Conservation (phyloP, 352 stramenopile genomes). For the Saprolegnia diclina region DNA sequence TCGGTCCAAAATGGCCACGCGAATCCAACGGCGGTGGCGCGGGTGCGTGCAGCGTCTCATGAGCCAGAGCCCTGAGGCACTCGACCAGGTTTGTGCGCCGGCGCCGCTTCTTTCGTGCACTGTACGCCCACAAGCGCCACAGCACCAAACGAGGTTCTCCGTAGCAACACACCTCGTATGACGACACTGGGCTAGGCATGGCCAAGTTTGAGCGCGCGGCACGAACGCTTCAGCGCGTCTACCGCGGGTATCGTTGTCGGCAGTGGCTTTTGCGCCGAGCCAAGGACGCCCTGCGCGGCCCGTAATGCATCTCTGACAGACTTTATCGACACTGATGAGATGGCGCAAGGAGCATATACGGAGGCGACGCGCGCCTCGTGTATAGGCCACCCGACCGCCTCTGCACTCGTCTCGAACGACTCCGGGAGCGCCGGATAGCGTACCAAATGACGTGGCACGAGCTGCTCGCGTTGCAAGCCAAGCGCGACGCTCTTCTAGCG, state of each 20-base stretch:
- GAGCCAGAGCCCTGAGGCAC: too few species aligned
- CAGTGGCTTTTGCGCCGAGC: conserved; percentile 32
- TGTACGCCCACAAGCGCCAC: conserved; percentile 12
- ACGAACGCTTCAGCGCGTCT: conserved; percentile 41
- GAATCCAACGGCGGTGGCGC: conserved; percentile 31
- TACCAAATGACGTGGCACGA: conserved; percentile 1
- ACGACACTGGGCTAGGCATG: conserved; percentile 31
- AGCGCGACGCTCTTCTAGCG: background rate
- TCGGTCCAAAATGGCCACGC: conserved; percentile 4
- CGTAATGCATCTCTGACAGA: conserved; percentile 19
- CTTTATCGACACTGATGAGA: conserved; percentile 23
- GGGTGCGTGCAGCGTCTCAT: conserved; percentile 17
- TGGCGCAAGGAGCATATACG: conserved; percentile 32
- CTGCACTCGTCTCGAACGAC: background rate
- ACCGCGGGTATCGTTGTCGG: conserved; percentile 34
- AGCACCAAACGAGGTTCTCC: background rate
- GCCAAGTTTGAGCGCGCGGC: conserved; percentile 34
- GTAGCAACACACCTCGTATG: conserved; percentile 30
- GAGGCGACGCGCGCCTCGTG: conserved; percentile 12
- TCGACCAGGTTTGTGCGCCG: conserved; percentile 25
- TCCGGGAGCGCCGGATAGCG: background rate
- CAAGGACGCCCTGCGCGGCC: conserved; percentile 4
- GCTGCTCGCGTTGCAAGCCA: background rate
- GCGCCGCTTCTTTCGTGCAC: conserved; percentile 27
- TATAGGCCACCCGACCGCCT: background rate